phyloP scores from a whole-genome alignment of 2,329 filamentous ascomycete species.

The Penicillium vulpinum region DNA sequence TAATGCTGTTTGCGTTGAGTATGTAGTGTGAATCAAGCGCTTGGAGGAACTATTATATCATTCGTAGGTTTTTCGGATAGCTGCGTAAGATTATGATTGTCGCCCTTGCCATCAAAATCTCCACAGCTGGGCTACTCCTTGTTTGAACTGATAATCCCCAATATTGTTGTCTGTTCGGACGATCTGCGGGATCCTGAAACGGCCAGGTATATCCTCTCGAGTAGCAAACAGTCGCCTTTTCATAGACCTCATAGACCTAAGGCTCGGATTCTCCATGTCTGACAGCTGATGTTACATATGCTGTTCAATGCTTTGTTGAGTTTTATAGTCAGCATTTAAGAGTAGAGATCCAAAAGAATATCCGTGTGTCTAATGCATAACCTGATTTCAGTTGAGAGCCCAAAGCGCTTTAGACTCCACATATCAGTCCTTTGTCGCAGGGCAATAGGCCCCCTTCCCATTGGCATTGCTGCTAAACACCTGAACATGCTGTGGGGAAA shows the following conservation, averaged over 20 bases:
- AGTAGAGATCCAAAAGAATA: background rate
- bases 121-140: background rate
- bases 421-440: background rate
- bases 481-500: background rate
- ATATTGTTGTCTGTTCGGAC: background rate
- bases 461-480: background rate
- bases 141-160: background rate
- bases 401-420: background rate
- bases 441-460: background rate
- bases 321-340: background rate
- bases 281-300: background rate
- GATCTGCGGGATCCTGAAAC: background rate
- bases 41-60: background rate
- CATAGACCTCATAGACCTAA: background rate
- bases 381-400: background rate
- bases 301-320: background rate
- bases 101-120: background rate
- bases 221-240: background rate
- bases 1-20: background rate
- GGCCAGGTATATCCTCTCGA: background rate
- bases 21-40: background rate
- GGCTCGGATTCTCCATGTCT: background rate
- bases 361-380: background rate
- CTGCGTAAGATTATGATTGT: background rate
- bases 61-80: background rate